phyloP scores from a whole-genome alignment of 225 moss, liverwort and hornwort genomes.

The Rhytidiadelphus loreus region DNA sequence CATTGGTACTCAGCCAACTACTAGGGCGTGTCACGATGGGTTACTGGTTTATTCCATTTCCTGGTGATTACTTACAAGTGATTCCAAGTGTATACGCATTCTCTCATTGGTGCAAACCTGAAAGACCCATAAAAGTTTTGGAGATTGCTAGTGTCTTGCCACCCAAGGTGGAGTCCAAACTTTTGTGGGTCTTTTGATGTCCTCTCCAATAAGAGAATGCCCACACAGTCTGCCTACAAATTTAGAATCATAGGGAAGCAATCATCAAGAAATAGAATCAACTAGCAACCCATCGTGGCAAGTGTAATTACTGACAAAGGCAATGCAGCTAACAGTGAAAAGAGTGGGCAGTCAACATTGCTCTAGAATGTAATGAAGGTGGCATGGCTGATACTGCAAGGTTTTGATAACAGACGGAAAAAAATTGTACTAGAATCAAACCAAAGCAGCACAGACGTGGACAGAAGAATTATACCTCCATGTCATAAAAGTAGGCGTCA shows the following conservation, averaged over 20 bases:
- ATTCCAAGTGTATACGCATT: neutral
- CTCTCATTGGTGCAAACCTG: neutral
- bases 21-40: neutral
- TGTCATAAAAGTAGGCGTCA: slow-evolving; percentile 5
- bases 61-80: neutral
- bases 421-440: neutral
- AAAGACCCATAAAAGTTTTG: neutral
- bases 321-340: neutral
- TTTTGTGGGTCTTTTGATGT: neutral
- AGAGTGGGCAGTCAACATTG: neutral
- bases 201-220: neutral
- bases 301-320: neutral
- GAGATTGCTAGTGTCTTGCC: neutral
- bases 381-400: neutral
- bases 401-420: neutral
- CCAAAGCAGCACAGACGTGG: neutral
- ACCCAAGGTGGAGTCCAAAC: neutral
- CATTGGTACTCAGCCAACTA: neutral
- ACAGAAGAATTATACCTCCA: slow-evolving; percentile 5
- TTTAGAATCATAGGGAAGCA: neutral
- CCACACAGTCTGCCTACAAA: neutral
- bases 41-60: neutral
- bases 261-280: neutral
- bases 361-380: neutral
- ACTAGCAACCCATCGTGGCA: neutral